Percentiles rank a stretch among this genome's conserved stretches.
phyloP scores from a whole-genome alignment of 495 filamentous ascomycete species.

The Aspergillus funiculosus region DNA sequence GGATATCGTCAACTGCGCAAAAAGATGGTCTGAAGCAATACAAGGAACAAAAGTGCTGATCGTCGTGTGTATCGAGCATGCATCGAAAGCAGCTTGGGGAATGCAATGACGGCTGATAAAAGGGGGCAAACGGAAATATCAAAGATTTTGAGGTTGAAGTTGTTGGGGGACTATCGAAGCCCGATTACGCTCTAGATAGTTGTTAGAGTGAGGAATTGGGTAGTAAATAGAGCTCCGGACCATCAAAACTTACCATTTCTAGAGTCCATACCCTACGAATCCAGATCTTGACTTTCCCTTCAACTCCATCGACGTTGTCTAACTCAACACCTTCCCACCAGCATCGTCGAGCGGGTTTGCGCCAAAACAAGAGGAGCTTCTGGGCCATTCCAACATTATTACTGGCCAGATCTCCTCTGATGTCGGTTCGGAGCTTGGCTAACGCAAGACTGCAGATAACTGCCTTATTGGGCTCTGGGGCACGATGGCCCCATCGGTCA shows the following conservation, averaged over 20 bases:
- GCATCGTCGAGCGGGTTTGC: conserved; percentile 91
- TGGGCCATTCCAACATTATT: conserved; percentile 96
- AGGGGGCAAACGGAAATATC: conserved; percentile 15
- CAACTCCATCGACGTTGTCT: conserved; percentile 79
- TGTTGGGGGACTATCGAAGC: conserved; percentile 52
- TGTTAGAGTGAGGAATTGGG: conserved; percentile 21
- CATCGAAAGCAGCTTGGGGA: conserved; percentile 1
- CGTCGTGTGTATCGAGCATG: conserved; percentile 16
- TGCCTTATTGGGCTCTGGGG: conserved; percentile 93
- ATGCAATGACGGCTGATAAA: conserved; percentile 12
- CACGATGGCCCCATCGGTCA: conserved; percentile 92
- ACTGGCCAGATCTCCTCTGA: conserved; percentile 68
- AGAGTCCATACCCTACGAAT: conserved; percentile 96
- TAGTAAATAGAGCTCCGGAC: neutral
- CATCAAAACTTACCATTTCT: conserved; percentile 68
- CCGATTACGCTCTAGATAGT: conserved; percentile 71
- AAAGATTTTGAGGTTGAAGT: neutral
- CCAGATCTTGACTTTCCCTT: conserved; percentile 95
- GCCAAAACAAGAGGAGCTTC: conserved; percentile 96
- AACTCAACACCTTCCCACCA: conserved; percentile 99
- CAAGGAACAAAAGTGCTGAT: conserved; percentile 11
- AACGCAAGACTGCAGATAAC: conserved; percentile 96
- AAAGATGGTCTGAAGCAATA: conserved; percentile 14
- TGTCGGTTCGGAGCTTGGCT: conserved; percentile 86
- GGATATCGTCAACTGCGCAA: conserved; percentile 28